Evolutionary conservation across 306 rosid genomes (phyloP), one percentile per base, ranked within the genome.

Genomic region (Lathyrus tuberosus): DNA sequence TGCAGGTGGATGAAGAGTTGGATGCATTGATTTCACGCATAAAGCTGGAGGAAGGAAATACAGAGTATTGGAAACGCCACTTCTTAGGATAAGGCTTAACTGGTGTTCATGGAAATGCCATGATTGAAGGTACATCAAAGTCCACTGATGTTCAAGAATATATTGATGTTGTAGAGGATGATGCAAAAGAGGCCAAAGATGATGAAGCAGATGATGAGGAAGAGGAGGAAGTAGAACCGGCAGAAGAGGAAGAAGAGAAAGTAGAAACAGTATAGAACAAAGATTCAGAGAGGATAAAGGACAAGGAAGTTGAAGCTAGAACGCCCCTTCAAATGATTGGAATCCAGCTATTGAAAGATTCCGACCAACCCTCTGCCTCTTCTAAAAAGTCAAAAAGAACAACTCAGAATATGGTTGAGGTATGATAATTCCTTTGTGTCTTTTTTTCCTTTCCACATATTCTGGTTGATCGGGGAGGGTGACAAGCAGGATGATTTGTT

Each of bases 271-370:
- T 85, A 38, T 89, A 82, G 78, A 85, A 71, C 76, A 96, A 79
- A 78, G 96, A 93, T 70, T 91, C 76, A 47, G 90, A 88, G 60
- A 85, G 88, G 76, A 89, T 90, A 62, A 88, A 94, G 82, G 85
- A 80, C 16, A 90, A 94, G 82, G 97, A 80, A 80, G 85, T 73
- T 75, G 94, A 85, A 90, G 80, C 89, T 64, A 84, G 90, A 80
- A 87, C 76, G 54, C 89, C 98, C 78, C 96, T 90, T 81, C 97
- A 94, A 81, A 94, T 94, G 98, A 90, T 94, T 67, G 98, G 98
- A 61, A 84, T 94, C 63, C 97, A 94, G 74, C 68, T 94, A 75
- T 78, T 94, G 80, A 90, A 93, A 84, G 98, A 94, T 81, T 78
- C 84, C 58, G 89, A 88, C 65, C 86, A 78, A 77, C 73, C 77